These are phyloP conservation scores for Penicillium samsonianum DNA, from an alignment of 495 filamentous ascomycete species.

Conservation along the genomic window DNA sequence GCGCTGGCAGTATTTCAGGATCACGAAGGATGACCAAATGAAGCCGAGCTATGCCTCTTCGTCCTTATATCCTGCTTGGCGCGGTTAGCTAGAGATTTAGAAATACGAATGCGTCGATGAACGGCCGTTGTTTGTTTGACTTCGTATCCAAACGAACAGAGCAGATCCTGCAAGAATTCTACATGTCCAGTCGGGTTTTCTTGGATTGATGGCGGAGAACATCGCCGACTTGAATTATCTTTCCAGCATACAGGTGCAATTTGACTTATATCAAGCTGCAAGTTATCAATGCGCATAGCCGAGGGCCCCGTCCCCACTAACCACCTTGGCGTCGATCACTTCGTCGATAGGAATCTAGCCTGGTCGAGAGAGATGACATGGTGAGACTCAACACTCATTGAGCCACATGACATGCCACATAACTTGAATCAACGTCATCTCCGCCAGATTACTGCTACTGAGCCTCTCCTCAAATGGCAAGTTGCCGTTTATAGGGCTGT, in stretches of 20 bases:
- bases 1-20: too few relatives aligned
- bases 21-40: too few relatives aligned
- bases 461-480: slow-evolving; percentile 42
- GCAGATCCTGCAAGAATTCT: slow-evolving; percentile 13
- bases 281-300: slow-evolving; percentile 34
- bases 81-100: too few relatives aligned
- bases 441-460: slow-evolving; percentile 42
- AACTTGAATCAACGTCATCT: slow-evolving; percentile 48
- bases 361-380: slow-evolving; percentile 50
- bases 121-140: slow-evolving; percentile 13
- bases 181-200: too few relatives aligned
- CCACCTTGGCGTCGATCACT: slow-evolving; percentile 51
- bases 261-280: background rate
- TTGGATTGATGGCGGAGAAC: background rate
- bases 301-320: slow-evolving; percentile 49
- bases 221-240: background rate
- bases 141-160: slow-evolving; percentile 12
- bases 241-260: background rate
- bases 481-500: slow-evolving; percentile 50
- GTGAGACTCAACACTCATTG: slow-evolving; percentile 39
- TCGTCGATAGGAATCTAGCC: slow-evolving; percentile 57
- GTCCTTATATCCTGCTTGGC: slow-evolving; percentile 15
- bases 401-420: slow-evolving; percentile 56
- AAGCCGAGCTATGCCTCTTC: too few relatives aligned
- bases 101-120: slow-evolving; percentile 2